Evolutionary conservation across 2,329 filamentous ascomycete genomes (phyloP).

Genomic region (Tolypocladium tundrense): DNA sequence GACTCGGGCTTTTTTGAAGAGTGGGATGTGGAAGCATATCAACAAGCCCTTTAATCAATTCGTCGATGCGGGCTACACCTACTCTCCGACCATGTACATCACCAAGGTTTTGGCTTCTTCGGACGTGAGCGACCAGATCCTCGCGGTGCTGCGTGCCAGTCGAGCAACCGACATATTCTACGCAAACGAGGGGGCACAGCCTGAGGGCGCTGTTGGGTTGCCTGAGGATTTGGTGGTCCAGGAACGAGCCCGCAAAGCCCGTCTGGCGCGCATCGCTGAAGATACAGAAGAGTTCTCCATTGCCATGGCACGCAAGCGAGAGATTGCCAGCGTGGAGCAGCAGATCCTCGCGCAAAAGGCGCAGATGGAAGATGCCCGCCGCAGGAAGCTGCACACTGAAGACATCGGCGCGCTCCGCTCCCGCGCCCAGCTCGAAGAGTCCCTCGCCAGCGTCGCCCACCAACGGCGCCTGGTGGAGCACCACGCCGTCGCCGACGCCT

Average conservation of each 20-base stretch:
- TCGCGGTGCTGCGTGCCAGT: slow-evolving; percentile 39
- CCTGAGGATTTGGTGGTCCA: slow-evolving; percentile 37
- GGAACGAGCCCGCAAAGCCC: slow-evolving; percentile 39
- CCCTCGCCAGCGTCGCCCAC: slow-evolving; percentile 20
- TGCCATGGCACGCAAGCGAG: slow-evolving; percentile 36
- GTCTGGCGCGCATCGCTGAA: slow-evolving; percentile 31
- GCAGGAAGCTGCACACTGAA: slow-evolving; percentile 32
- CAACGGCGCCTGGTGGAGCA: slow-evolving; percentile 33
- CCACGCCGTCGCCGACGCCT: slow-evolving; percentile 33
- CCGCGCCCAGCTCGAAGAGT: slow-evolving; percentile 37
- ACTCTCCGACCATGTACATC: slow-evolving; percentile 57
- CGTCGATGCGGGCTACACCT: slow-evolving; percentile 41
- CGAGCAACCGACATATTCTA: slow-evolving; percentile 44
- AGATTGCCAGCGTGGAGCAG: slow-evolving; percentile 40
- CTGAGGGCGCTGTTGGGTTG: slow-evolving; percentile 40
- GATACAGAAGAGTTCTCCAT: slow-evolving; percentile 40
- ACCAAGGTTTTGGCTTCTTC: slow-evolving; percentile 31
- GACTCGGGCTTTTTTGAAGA: slow-evolving; percentile 48
- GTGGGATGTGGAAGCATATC: slow-evolving; percentile 53
- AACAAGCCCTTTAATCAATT: slow-evolving; percentile 50
- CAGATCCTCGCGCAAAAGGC: slow-evolving; percentile 38
- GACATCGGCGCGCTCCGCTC: slow-evolving; percentile 33
- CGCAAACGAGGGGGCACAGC: slow-evolving; percentile 41
- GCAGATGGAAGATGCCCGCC: slow-evolving; percentile 41
- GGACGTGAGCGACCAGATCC: slow-evolving; percentile 29